Evolutionary conservation across 2,329 filamentous ascomycete species (phyloP).

Genomic region (Celoporthe dispersa): DNA sequence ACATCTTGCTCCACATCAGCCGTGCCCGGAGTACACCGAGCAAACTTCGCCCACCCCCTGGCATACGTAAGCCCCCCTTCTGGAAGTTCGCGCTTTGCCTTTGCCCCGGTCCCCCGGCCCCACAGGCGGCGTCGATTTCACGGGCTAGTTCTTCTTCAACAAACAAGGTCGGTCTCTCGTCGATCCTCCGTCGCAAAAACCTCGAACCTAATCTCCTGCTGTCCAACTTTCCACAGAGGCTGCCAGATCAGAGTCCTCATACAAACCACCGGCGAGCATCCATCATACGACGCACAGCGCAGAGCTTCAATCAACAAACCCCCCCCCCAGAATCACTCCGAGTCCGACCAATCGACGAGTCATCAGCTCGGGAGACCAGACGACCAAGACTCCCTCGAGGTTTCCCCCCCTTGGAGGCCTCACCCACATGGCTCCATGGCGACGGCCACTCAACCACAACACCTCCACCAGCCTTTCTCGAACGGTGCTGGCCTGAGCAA

Average conservation of each 20-base stretch:
- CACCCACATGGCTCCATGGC: constrained; percentile 30
- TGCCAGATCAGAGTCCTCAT: not conserved
- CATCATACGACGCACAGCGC: not conserved
- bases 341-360: not conserved
- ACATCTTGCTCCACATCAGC: not conserved
- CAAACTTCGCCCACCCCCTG: constrained; percentile 1
- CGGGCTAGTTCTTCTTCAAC: not conserved
- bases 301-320: not conserved
- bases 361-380: not conserved
- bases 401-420: constrained; percentile 20
- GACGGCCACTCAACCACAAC: constrained; percentile 17
- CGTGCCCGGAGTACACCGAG: constrained; percentile 4
- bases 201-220: not conserved
- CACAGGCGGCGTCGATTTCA: not conserved
- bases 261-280: not conserved
- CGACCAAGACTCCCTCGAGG: constrained; percentile 3
- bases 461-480: constrained; percentile 18
- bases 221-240: not conserved
- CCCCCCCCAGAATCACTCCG: not conserved
- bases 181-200: constrained; percentile 14
- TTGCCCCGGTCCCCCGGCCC: not conserved
- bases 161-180: not conserved
- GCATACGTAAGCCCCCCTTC: constrained; percentile 17
- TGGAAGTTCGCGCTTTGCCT: not conserved
- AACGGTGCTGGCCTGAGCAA: constrained; percentile 23